Base-by-base conservation (phyloP, 2,329 filamentous ascomycete genomes). In the Thielaviopsis punctulata region DNA sequence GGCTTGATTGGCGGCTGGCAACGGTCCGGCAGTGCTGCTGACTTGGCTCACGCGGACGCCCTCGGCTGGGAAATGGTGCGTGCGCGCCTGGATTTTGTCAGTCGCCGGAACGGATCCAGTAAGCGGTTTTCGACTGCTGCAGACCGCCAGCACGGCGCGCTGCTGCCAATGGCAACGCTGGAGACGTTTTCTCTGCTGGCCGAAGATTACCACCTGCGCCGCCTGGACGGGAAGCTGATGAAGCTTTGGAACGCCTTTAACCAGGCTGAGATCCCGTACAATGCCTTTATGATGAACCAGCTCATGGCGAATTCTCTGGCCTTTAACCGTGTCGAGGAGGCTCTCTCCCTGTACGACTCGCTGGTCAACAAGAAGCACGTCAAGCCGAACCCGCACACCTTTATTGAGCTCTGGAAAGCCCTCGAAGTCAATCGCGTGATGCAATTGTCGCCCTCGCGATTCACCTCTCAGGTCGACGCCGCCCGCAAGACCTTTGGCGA, bases 1-100 rank as follows among this genome's bases (percentile, higher is more conserved):
- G 84, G 86, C 7, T 71, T 95, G 19, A 77, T 95, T 51, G 84
- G 81, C 8, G 85, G 83, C 1, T 88, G 84, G 75, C 70, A 92
- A 49, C 76, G 86, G 46, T 73, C 77, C 5, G 76, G 76, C 21
- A 75, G 68, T 6, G 67, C 69, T 1, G 66, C 68, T 21, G 68
- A 79, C 51, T 65, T 76, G 50, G 67, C 74, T 48, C 76, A 75
- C 59, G 86, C 83, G 2, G 83, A 88, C 59, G 65, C 70, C 36
- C 69, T 87, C 51, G 85, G 76, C 2, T 88, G 84, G 84, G 70
- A 75, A 52, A 90, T 92, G 86, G 80, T 92, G 56, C 72, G 79
- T 49, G 68, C 77, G 25, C 77, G 84, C 25, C 69, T 86, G 46
- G 70, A 77, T 27, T 76, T 80, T 59, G 76, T 86, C n/a, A 67